Percentiles rank a stretch among this genome's conserved stretches.
These are phyloP conservation scores for Sordaria brevicollis DNA, from an alignment of 495 filamentous ascomycete genomes.

Conservation along the genomic window DNA sequence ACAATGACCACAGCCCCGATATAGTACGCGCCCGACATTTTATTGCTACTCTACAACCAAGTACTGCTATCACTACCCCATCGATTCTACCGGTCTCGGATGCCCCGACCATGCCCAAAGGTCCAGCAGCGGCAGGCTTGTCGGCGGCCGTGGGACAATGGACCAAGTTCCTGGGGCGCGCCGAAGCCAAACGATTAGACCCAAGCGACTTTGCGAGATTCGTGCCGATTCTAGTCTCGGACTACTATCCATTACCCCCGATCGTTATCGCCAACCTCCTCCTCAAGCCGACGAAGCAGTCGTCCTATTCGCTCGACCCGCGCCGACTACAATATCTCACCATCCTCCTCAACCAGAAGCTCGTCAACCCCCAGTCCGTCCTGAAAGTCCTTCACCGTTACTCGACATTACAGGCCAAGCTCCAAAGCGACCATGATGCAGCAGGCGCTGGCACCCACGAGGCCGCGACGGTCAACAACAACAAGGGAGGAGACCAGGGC, in stretches of 20 bases:
- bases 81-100: conserved; percentile 1
- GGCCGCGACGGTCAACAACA: conserved; percentile 12
- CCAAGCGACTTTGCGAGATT: conserved; percentile 35
- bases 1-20: not conserved
- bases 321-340: conserved; percentile 54
- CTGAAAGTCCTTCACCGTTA: conserved; percentile 49
- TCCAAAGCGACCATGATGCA: conserved; percentile 5
- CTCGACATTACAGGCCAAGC: conserved; percentile 37
- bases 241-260: conserved; percentile 32
- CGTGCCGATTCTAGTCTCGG: conserved; percentile 26
- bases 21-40: not conserved
- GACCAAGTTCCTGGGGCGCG: conserved; percentile 35
- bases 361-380: conserved; percentile 45
- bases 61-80: not conserved
- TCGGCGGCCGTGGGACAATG: conserved; percentile 28
- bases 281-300: conserved; percentile 38
- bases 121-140: conserved; percentile 5
- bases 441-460: conserved; percentile 1
- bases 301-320: conserved; percentile 48
- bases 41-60: not conserved
- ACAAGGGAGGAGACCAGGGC: conserved; percentile 5
- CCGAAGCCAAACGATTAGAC: conserved; percentile 36
- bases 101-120: conserved; percentile 9
- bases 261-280: conserved; percentile 47
- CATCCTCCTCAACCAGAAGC: conserved; percentile 42